Percentiles rank a stretch among this genome's conserved stretches.
phyloP scores from a whole-genome alignment of 139 green algal species.

The Microglena sp. region DNA sequence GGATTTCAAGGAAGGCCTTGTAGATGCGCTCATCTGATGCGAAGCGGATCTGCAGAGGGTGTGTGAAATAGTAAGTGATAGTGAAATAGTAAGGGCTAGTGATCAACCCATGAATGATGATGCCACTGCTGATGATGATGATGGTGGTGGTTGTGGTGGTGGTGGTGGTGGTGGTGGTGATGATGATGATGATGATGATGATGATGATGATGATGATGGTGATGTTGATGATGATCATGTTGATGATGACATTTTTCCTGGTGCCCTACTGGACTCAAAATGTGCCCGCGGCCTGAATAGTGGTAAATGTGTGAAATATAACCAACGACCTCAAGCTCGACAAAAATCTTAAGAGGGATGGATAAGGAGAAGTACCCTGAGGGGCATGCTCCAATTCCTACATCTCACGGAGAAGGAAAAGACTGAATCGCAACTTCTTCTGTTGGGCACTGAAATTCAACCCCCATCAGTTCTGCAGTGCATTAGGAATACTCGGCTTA shows the following conservation, averaged over 20 bases:
- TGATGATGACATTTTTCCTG: neutral
- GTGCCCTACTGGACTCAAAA: no score
- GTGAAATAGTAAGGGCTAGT: neutral
- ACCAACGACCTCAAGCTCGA: no score
- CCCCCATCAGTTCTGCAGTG: no score
- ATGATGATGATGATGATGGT: neutral
- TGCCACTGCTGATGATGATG: neutral
- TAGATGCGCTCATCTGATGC: constrained; percentile 90
- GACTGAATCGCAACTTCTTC: no score
- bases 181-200: neutral
- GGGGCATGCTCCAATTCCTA: neutral
- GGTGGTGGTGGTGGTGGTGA: neutral
- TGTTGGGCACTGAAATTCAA: no score
- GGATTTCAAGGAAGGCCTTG: constrained; percentile 98
- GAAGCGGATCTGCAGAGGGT: constrained; percentile 69
- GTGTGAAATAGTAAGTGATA: no score
- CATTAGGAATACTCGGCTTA: no score
- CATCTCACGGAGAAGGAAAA: no score
- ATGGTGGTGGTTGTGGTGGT: neutral
- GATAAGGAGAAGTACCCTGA: neutral
- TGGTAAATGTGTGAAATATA: no score
- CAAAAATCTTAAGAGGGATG: no score
- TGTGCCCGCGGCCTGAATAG: no score
- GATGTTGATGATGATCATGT: neutral
- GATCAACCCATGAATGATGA: neutral